Percentiles rank a stretch among this genome's conserved stretches.
phyloP scores from a whole-genome alignment of 2,329 filamentous ascomycete genomes.

The Drechslerella coelobrocha region DNA sequence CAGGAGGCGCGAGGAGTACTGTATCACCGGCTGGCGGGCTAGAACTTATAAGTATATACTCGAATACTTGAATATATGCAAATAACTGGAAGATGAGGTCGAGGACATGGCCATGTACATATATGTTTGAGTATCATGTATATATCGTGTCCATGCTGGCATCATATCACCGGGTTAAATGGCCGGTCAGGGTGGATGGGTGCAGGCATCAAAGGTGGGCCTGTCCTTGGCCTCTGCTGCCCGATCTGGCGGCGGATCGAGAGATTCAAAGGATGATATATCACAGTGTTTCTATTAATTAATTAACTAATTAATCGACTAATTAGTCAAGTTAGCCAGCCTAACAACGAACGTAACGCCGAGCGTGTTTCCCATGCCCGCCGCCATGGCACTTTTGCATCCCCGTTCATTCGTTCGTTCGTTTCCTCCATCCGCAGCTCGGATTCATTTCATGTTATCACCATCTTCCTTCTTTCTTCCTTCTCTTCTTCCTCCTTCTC shows the following conservation, averaged over 20 bases:
- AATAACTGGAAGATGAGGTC: background rate
- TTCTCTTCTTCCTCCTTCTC: background rate
- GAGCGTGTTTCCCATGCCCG: too few species aligned
- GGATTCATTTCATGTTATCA: background rate
- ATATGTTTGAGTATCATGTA: too few species aligned
- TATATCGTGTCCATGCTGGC: too few species aligned
- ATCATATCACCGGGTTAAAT: too few species aligned
- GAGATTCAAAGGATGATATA: too few species aligned
- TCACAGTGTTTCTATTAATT: too few species aligned
- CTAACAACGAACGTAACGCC: too few species aligned
- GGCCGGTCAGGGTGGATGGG: too few species aligned
- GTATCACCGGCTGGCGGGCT: conserved; percentile 2
- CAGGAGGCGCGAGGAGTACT: background rate
- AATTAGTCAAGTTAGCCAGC: too few species aligned
- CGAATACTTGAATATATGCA: conserved; percentile 1
- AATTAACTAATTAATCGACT: too few species aligned
- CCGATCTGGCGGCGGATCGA: background rate
- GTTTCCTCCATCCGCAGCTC: background rate
- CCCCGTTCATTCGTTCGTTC: background rate
- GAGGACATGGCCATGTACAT: too few species aligned
- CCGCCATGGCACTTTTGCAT: too few species aligned
- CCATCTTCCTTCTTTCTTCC: background rate
- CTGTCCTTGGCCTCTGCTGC: background rate
- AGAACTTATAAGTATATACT: conserved; percentile 3
- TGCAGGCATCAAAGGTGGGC: background rate